Base-by-base conservation (phyloP, 345 rosid species). In the Zanthoxylum bungeanum region DNA sequence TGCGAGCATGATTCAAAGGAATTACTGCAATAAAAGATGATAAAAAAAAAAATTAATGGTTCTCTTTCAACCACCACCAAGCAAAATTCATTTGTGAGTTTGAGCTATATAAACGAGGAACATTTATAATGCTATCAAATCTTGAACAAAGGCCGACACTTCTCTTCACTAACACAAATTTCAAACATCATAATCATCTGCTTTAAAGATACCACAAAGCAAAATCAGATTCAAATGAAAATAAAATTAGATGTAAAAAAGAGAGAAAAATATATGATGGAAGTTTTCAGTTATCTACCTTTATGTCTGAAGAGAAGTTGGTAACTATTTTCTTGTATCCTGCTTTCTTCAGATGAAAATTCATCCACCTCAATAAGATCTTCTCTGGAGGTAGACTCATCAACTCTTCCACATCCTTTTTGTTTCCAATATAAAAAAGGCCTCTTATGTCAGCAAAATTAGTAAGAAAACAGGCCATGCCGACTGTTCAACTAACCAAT, bases 311-410 rank as follows among this genome's bases (percentile, higher is more conserved):
- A n/a, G n/a, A n/a, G n/a, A n/a, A n/a, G n/a, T 95, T 95, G 37
- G 99, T 80, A 56, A 95, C 89, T 14, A 75, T 75, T 86, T 84
- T 95, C 89, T 77, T 85, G 81, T 92, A 91, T 77, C 79, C 81
- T 28, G 93, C 24, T 85, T 95, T 95, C 83, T 80, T 91, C 75
- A 95, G 78, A 60, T 89, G 97, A 79, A 95, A 95, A 74, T 95
- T 95, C 99, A 95, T 95, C 99, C 99, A 95, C 68, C 97, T 88
- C 77, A 95, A 60, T 62, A 95, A 81, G 75, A 95, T 95, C 83
- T 95, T 95, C 82, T 95, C 99, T 12, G 99, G 99, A 47, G 99
- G 93, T 83, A 92, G 86, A 78, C 93, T 95, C 98, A 95, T 88
- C 81, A 95, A 81, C 86, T 95, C 99, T n/a, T n/a, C n/a, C n/a